Percentiles rank a stretch among this genome's conserved stretches.
phyloP scores from a whole-genome alignment of 2,329 filamentous ascomycete species.

The Trichoderma sp. region DNA sequence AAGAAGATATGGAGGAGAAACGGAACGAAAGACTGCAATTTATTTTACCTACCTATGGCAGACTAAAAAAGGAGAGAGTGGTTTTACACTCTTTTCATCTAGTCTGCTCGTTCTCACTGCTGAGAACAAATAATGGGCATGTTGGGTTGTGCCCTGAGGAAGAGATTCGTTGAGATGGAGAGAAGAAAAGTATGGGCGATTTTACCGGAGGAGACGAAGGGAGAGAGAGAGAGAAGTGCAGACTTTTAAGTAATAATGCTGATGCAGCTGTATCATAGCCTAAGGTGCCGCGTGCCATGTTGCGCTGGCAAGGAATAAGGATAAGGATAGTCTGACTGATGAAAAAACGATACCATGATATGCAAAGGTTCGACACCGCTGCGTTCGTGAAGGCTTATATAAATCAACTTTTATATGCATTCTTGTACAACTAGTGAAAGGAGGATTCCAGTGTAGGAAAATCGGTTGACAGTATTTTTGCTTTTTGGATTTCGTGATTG shows the following conservation, averaged over 20 bases:
- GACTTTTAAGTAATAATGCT: constrained; percentile 5
- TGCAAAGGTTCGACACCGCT: not conserved
- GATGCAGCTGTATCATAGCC: constrained; percentile 27
- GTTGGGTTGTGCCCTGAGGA: not conserved
- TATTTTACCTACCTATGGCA: not conserved
- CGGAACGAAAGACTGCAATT: constrained; percentile 7
- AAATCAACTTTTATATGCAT: not conserved
- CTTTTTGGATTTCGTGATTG: not conserved
- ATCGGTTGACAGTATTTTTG: too few relatives aligned
- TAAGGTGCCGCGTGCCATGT: not conserved
- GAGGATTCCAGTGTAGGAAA: too few relatives aligned
- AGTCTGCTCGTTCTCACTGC: not conserved
- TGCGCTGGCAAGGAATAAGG: not conserved
- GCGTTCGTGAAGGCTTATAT: not conserved
- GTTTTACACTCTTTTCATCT: not conserved
- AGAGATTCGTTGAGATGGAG: not conserved
- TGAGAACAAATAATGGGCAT: not conserved
- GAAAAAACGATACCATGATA: not conserved
- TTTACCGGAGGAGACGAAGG: not conserved
- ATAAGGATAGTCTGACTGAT: not conserved
- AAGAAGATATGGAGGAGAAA: not conserved
- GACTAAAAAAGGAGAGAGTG: not conserved
- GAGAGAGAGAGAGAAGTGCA: not conserved
- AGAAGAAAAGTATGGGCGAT: not conserved
- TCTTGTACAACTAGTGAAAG: not conserved